Percentiles rank a stretch among this genome's conserved stretches.
These are phyloP conservation scores for Babesia bovis DNA, from an alignment of 169 alveolate species.

Conservation along the genomic window DNA sequence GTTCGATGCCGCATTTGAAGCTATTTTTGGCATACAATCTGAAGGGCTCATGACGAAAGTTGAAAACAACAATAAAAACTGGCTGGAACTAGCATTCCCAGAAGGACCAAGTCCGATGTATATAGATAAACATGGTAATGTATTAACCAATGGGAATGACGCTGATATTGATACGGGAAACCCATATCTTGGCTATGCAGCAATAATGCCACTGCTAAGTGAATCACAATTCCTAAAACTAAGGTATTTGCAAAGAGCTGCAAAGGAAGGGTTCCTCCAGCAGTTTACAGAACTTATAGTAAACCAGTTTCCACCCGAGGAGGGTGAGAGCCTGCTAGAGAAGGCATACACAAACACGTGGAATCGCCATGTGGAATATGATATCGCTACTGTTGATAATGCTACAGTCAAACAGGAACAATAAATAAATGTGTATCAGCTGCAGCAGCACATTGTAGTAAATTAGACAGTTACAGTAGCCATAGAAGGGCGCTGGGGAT, in stretches of 20 bases:
- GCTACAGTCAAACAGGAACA: neutral
- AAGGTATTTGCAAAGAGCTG: constrained; percentile 31
- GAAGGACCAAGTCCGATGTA: constrained; percentile 55
- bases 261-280: constrained; percentile 46
- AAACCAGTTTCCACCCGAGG: constrained; percentile 21
- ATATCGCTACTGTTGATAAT: constrained; percentile 3
- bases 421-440: neutral
- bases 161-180: constrained; percentile 50
- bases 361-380: constrained; percentile 47
- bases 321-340: constrained; percentile 46
- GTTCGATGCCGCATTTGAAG: constrained; percentile 14
- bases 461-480: too few species aligned
- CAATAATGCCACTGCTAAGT: constrained; percentile 73
- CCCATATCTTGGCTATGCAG: constrained; percentile 73
- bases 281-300: constrained; percentile 29
- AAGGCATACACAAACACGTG: constrained; percentile 42
- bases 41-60: neutral
- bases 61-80: constrained; percentile 12
- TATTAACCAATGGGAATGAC: constrained; percentile 3
- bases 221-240: constrained; percentile 57
- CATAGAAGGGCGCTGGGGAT: too few species aligned
- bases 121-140: constrained; percentile 4
- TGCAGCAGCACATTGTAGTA: too few species aligned
- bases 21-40: constrained; percentile 5
- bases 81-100: constrained; percentile 59